Evolutionary conservation across 1,284 basidiomycete species (phyloP), one percentile per base, ranked within the genome.

Genomic region (Kalmanozyma brasiliensis): DNA sequence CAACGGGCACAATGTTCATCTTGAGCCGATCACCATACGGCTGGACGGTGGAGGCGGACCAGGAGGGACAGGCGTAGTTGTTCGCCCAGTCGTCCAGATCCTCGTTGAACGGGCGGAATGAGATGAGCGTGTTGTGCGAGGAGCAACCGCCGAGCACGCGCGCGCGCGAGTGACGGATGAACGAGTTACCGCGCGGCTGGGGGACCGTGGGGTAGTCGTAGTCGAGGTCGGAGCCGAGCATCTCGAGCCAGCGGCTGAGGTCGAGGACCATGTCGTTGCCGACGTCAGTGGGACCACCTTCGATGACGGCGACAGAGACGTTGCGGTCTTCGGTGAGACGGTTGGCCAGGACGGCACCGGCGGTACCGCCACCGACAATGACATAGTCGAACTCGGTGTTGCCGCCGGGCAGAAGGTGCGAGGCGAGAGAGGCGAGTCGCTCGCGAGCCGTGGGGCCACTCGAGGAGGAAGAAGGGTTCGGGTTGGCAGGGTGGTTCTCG

Each of bases 71-170:
- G 17, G 69, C 80, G 46, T 74, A 62, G 49, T 78, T 70, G 53
- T 76, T 64, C 10, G 77, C 71, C 82, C 82, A 83, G 34, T 74
- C 71, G 53, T 82, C 81, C 33, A 83, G 62, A 42, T 83, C 82
- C 53, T 65, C 79, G 42, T 80, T 79, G 57, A 83, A 82, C 10
- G 82, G 82, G 22, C 80, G 67, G 71, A 83, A 83, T 38, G 78
- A 81, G 61, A 83, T 83, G 30, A 83, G 68, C 22, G 82, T 83
- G 68, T 83, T 83, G 76, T 83, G 82, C 42, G 78, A 80, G 16
- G 74, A 78, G 65, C 82, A 83, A 32, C 82, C 82, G 24, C 82
- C 82, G 11, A 83, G 71, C 9, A 83, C 82, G 8, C 65, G 59
- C 0, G 82, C 82, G 23, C 82, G 73, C 14, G 76, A 79, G 60